Percentiles rank a stretch among this genome's conserved stretches.
Conservation (phyloP, 768 basidiomycete genomes). For the Pleurotus platypus region DNA sequence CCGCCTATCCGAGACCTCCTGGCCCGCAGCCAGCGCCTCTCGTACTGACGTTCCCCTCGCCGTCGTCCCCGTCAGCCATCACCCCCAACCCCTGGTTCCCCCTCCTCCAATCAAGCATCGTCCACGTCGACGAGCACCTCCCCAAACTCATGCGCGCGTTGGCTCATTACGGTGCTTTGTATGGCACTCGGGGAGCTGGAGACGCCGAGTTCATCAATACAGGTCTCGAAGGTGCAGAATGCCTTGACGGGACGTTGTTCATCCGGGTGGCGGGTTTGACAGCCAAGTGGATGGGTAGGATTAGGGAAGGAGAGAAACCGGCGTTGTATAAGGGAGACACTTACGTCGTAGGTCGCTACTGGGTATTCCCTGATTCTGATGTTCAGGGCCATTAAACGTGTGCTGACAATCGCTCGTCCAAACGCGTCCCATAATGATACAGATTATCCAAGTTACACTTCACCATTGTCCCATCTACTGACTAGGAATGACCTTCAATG, state of each 20-base stretch:
- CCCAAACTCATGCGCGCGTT: slow-evolving; percentile 47
- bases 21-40: slow-evolving; percentile 20
- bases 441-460: too few species aligned
- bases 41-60: slow-evolving; percentile 18
- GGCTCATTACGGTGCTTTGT: slow-evolving; percentile 39
- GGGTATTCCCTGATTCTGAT: neutral
- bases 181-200: slow-evolving; percentile 32
- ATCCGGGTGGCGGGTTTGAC: slow-evolving; percentile 49
- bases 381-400: too few species aligned
- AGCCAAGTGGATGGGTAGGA: slow-evolving; percentile 29
- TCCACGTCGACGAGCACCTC: slow-evolving; percentile 55
- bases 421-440: too few species aligned
- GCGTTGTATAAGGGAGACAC: neutral
- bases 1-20: slow-evolving; percentile 13
- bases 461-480: neutral
- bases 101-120: slow-evolving; percentile 47
- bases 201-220: slow-evolving; percentile 20
- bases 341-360: neutral
- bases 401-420: too few species aligned
- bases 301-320: slow-evolving; percentile 20
- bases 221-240: slow-evolving; percentile 40
- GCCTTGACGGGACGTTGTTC: slow-evolving; percentile 57
- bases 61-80: slow-evolving; percentile 28
- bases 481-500: slow-evolving; percentile 19
- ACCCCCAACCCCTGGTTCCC: slow-evolving; percentile 59